A percentile compares a stretch with the other conserved stretches of the same genome.
Evolutionary conservation across 1,139 yeast species (phyloP).

Genomic region (Hansenula lynferdii): DNA sequence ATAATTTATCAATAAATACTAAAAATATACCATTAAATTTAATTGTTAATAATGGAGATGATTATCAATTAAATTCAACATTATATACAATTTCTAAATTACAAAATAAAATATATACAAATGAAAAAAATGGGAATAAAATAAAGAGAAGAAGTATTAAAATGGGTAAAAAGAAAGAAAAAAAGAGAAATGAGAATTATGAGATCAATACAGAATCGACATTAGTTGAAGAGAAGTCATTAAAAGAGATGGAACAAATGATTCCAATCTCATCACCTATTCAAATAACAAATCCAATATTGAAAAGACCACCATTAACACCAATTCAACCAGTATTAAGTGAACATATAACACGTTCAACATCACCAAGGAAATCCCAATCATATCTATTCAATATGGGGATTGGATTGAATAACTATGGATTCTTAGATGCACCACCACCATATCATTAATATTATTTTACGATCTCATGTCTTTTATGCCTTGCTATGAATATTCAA

Average conservation of each 20-base stretch:
- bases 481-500: background rate
- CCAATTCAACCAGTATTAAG: background rate
- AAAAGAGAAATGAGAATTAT: background rate
- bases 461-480: background rate
- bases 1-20: conserved; percentile 9
- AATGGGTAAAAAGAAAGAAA: conserved; percentile 10
- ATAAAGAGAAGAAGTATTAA: conserved; percentile 20
- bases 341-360: background rate
- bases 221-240: conserved; percentile 9
- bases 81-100: conserved; percentile 19
- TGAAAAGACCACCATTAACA: conserved; percentile 1
- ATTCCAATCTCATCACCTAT: background rate
- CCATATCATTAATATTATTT: conserved; percentile 10
- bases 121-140: conserved; percentile 16
- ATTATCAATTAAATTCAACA: conserved; percentile 16
- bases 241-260: background rate
- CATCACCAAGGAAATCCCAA: conserved; percentile 21
- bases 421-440: conserved; percentile 12
- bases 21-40: conserved; percentile 21
- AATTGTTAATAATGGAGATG: conserved; percentile 6
- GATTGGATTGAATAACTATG: conserved; percentile 12
- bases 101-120: conserved; percentile 18
- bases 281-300: background rate
- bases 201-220: conserved; percentile 14
- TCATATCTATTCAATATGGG: conserved; percentile 15